Percentiles rank a stretch among this genome's conserved stretches.
Conservation (phyloP, 139 green algal species). For the Nannochloris sp. region DNA sequence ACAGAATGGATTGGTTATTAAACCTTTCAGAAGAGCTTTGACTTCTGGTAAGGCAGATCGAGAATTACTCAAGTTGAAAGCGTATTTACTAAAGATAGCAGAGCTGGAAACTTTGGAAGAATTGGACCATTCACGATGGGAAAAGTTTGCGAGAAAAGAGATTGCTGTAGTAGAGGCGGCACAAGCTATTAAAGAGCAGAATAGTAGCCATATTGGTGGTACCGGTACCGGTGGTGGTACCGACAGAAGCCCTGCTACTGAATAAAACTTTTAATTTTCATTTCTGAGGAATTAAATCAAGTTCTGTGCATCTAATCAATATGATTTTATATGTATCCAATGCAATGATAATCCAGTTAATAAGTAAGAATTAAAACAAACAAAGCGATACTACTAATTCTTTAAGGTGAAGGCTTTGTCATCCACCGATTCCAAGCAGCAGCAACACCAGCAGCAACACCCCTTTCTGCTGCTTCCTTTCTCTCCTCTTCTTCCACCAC, state of each 20-base stretch:
- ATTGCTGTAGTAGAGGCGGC: background rate
- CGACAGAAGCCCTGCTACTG: no score
- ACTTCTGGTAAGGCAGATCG: slow-evolving; percentile 62
- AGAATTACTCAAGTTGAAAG: slow-evolving; percentile 76
- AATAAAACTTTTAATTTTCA: no score
- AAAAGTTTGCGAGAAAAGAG: slow-evolving; percentile 24
- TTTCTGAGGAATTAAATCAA: no score
- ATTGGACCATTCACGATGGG: slow-evolving; percentile 71
- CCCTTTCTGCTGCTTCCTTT: background rate
- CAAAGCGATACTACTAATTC: no score
- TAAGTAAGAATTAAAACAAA: no score
- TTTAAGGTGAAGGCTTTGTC: no score
- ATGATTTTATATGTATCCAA: no score
- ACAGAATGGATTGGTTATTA: slow-evolving; percentile 82
- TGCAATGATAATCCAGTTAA: no score
- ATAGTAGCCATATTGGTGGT: no score
- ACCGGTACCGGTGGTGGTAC: no score
- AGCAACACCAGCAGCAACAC: background rate
- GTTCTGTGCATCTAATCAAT: no score
- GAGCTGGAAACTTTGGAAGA: slow-evolving; percentile 42
- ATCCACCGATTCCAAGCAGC: background rate
- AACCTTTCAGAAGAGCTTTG: slow-evolving; percentile 76
- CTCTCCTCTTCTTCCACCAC: background rate
- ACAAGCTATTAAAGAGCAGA: background rate
- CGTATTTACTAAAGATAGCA: slow-evolving; percentile 75